Percentiles rank a stretch among this genome's conserved stretches.
phyloP scores from a whole-genome alignment of 2,329 filamentous ascomycete genomes.

The Calonectria fujianensis region DNA sequence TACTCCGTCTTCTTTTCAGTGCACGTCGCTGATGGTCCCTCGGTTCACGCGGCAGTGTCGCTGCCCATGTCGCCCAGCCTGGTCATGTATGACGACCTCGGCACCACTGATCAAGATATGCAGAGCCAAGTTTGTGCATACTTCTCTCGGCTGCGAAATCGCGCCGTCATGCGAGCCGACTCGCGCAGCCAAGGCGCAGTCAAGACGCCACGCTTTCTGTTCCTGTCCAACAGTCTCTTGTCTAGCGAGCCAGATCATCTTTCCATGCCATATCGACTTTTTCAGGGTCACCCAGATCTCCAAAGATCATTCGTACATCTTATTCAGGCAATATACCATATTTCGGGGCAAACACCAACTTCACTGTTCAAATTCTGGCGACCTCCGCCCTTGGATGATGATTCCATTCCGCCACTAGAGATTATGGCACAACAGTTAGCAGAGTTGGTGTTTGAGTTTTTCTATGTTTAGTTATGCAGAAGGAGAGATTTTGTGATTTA shows the following conservation, averaged over 20 bases:
- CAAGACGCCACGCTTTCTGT: slow-evolving; percentile 9
- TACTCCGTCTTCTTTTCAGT: slow-evolving; percentile 1
- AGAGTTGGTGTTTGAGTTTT: background rate
- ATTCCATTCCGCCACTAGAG: background rate
- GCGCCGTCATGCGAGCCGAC: background rate
- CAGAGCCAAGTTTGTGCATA: background rate
- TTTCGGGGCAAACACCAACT: background rate
- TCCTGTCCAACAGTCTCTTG: background rate
- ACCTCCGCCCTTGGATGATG: background rate
- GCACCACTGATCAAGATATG: background rate
- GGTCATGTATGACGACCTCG: slow-evolving; percentile 8
- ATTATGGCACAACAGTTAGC: background rate
- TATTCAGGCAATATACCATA: background rate
- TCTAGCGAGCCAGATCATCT: background rate
- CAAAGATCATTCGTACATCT: background rate
- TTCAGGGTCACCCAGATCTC: background rate
- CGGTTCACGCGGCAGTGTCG: slow-evolving; percentile 4
- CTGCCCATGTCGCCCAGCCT: background rate
- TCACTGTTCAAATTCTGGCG: background rate
- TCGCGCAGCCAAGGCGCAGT: background rate
- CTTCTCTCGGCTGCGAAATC: background rate
- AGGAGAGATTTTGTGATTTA: background rate
- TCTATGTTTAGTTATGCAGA: background rate
- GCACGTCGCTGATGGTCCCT: background rate
- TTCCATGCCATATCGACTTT: slow-evolving; percentile 2